These are phyloP conservation scores for Penicillium diatomitis DNA, from an alignment of 495 filamentous ascomycete genomes.

Conservation along the genomic window DNA sequence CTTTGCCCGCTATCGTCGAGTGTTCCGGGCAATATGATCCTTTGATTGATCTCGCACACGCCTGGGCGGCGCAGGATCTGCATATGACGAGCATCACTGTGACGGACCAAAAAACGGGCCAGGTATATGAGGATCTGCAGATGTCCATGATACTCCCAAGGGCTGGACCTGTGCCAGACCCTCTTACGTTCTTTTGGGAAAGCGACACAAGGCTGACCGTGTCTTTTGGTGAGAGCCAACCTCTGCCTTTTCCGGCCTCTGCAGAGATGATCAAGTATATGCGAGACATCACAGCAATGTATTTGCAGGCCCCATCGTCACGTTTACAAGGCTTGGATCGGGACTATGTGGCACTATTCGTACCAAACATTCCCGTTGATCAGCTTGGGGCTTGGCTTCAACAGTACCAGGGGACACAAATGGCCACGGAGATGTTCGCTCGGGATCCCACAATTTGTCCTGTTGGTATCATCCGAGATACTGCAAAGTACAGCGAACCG, in stretches of 20 bases:
- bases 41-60: slow-evolving; percentile 51
- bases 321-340: slow-evolving; percentile 21
- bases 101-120: slow-evolving; percentile 13
- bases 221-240: not conserved
- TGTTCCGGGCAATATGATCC: slow-evolving; percentile 54
- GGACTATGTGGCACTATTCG: slow-evolving; percentile 37
- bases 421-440: slow-evolving; percentile 15
- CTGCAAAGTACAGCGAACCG: slow-evolving; percentile 17
- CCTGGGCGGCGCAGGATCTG: slow-evolving; percentile 36
- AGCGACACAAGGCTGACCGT: slow-evolving; percentile 24
- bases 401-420: slow-evolving; percentile 13
- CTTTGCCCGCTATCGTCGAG: slow-evolving; percentile 26
- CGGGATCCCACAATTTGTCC: not conserved
- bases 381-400: slow-evolving; percentile 18
- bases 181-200: slow-evolving; percentile 45
- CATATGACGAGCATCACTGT: slow-evolving; percentile 26
- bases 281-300: slow-evolving; percentile 38
- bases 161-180: slow-evolving; percentile 26
- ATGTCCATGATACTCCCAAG: slow-evolving; percentile 41
- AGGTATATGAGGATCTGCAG: slow-evolving; percentile 19
- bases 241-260: not conserved
- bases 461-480: slow-evolving; percentile 26
- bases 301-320: slow-evolving; percentile 41
- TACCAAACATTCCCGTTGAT: slow-evolving; percentile 13
- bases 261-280: slow-evolving; percentile 12